Percentiles rank a stretch among this genome's conserved stretches.
phyloP scores from a whole-genome alignment of 1,284 basidiomycete species.

The Fomitopsis pinicola region DNA sequence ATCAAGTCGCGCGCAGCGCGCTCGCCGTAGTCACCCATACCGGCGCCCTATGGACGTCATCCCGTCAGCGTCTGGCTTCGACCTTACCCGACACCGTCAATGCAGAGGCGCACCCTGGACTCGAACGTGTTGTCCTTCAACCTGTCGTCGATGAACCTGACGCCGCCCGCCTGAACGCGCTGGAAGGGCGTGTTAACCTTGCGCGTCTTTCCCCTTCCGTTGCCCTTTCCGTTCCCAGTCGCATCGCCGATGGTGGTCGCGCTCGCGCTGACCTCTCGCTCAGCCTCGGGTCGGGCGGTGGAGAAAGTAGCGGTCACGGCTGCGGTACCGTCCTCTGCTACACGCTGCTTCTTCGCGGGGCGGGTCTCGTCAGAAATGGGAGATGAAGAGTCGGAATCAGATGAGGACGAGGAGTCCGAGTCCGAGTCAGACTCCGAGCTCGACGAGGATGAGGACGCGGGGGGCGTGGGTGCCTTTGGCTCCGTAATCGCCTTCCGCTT shows the following conservation, averaged over 20 bases:
- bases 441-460: not conserved
- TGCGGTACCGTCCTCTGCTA: constrained; percentile 44
- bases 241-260: constrained; percentile 15
- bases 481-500: not conserved
- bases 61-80: constrained; percentile 8
- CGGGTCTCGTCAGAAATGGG: constrained; percentile 19
- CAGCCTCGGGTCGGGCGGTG: not conserved
- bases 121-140: constrained; percentile 83
- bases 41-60: constrained; percentile 43
- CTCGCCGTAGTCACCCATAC: constrained; percentile 82
- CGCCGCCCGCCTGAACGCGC: constrained; percentile 71
- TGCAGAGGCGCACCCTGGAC: constrained; percentile 56
- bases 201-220: constrained; percentile 28
- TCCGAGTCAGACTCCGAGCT: constrained; percentile 24
- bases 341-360: constrained; percentile 57
- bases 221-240: constrained; percentile 20
- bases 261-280: not conserved
- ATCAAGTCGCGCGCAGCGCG: constrained; percentile 85
- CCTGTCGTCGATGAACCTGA: constrained; percentile 52
- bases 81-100: constrained; percentile 4
- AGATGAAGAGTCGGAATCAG: not conserved
- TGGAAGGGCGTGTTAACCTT: constrained; percentile 69
- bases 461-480: constrained; percentile 1
- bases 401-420: constrained; percentile 12
- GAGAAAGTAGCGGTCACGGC: constrained; percentile 37